Evolutionary conservation across 2,329 filamentous ascomycete species (phyloP), one percentile per base, ranked within the genome.

Genomic region (Penicillium sp.): DNA sequence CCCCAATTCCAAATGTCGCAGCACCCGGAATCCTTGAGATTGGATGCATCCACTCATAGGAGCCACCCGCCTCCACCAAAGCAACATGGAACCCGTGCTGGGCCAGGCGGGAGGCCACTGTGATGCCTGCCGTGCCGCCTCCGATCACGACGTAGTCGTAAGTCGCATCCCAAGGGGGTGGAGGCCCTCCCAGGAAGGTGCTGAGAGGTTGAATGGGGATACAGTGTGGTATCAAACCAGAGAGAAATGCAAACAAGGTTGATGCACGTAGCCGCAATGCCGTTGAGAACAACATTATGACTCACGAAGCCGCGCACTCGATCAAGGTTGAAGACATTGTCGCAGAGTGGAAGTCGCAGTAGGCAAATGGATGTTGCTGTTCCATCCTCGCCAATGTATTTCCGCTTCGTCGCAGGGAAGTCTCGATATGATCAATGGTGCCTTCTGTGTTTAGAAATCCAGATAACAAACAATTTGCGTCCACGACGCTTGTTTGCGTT

Each of bases 11-110:
- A 20, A 72, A 39, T 35, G 55, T 62, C 7, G 57, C 67, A 15
- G 67, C 61, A 0, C 61, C 68, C 1, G 66, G 69, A n/a, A 87
- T 82, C 38, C 82, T 83, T 8, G 75, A 73, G 1, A 82, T 77
- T 0, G 84, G 85, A 4, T 83, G 86, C 4, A 76, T 81, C 65
- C 86, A 83, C 48, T 82, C 79, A 20, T 82, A 78, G 45, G 84
- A 73, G 5, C 83, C 75, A 5, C 75, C 76, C 5, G 76, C 75
- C 59, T 78, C 74, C 8, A 77, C 65, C 17, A 77, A 68, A 2
- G 79, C 74, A 20, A 80, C 71, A 10, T 65, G 73, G 35, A 82
- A 67, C 0, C 57, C 59, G 7, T 81, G 80, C 64, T 85, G 80
- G 1, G 83, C 81, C 5, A 86, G 77, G 28, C 84, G 81, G 12